Conservation (phyloP, 768 basidiomycete species). For the Collybia nuda region DNA sequence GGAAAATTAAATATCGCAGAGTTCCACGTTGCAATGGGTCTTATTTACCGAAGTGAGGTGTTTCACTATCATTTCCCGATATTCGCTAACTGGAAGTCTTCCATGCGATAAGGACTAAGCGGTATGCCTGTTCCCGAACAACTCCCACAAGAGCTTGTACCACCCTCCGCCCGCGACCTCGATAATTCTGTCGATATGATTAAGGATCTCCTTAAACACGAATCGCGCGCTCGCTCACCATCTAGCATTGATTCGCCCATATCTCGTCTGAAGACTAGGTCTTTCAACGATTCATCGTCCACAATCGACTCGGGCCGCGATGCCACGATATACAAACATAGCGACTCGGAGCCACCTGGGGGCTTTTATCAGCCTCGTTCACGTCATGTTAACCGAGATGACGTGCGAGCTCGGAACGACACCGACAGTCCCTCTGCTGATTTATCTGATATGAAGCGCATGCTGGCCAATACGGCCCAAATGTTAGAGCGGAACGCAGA, state of each 20-base stretch:
- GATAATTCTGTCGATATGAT: constrained; percentile 88
- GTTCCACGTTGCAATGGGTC: constrained; percentile 97
- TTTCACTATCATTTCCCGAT: background rate
- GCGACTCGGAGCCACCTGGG: constrained; percentile 54
- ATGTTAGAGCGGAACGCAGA: constrained; percentile 76
- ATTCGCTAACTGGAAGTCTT: background rate
- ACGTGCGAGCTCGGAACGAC: constrained; percentile 75
- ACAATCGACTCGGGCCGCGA: constrained; percentile 66
- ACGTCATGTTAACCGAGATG: constrained; percentile 83
- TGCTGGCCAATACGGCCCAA: constrained; percentile 74
- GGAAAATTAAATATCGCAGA: constrained; percentile 95
- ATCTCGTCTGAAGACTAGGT: constrained; percentile 67
- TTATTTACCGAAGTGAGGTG: constrained; percentile 91
- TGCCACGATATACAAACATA: constrained; percentile 91
- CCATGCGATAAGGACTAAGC: constrained; percentile 67
- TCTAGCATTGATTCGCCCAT: constrained; percentile 48
- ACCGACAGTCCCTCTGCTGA: constrained; percentile 63
- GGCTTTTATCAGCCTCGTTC: constrained; percentile 78
- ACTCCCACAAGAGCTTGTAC: constrained; percentile 87
- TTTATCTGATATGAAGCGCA: constrained; percentile 83
- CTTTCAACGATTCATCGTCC: constrained; percentile 59
- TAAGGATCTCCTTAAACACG: constrained; percentile 84
- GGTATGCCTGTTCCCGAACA: constrained; percentile 87
- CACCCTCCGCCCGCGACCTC: constrained; percentile 88
- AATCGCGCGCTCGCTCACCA: constrained; percentile 73